Evolutionary conservation across 768 basidiomycete genomes (phyloP).

Genomic region (Solioccasus polychromus): DNA sequence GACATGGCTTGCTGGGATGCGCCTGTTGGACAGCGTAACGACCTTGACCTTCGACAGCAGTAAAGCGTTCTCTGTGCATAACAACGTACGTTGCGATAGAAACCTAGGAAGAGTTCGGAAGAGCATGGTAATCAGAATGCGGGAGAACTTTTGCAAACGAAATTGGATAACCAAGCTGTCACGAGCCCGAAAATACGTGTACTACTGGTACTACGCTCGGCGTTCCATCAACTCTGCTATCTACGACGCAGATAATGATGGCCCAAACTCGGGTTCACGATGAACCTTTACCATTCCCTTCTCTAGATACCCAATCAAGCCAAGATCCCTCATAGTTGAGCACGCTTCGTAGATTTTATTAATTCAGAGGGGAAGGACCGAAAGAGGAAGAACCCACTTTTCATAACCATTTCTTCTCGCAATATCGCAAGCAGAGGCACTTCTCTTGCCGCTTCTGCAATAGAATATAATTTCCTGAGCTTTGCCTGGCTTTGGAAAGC

Average conservation of each 20-base stretch:
- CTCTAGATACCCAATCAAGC: slow-evolving; percentile 74
- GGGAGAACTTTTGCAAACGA: neutral
- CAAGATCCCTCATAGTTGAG: slow-evolving; percentile 86
- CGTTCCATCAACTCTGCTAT: no score
- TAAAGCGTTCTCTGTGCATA: neutral
- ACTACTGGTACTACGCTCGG: no score
- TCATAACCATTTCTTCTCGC: slow-evolving; percentile 78
- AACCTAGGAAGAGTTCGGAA: slow-evolving; percentile 16
- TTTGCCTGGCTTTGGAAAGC: slow-evolving; percentile 70
- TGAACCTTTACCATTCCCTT: slow-evolving; percentile 40
- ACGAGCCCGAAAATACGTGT: no score
- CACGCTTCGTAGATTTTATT: slow-evolving; percentile 35
- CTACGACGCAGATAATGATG: no score
- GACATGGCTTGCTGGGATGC: neutral
- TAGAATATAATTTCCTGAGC: slow-evolving; percentile 83
- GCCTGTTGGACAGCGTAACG: neutral
- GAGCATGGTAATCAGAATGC: slow-evolving; percentile 13
- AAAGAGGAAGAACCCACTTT: slow-evolving; percentile 51
- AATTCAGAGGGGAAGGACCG: neutral
- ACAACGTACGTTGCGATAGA: slow-evolving; percentile 8
- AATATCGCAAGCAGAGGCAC: slow-evolving; percentile 76
- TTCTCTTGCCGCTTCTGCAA: slow-evolving; percentile 86
- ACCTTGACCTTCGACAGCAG: slow-evolving; percentile 7
- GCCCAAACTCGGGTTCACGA: neutral
- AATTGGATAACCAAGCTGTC: no score